Conservation (phyloP, 768 basidiomycete species). For the Lyophyllum atratum region DNA sequence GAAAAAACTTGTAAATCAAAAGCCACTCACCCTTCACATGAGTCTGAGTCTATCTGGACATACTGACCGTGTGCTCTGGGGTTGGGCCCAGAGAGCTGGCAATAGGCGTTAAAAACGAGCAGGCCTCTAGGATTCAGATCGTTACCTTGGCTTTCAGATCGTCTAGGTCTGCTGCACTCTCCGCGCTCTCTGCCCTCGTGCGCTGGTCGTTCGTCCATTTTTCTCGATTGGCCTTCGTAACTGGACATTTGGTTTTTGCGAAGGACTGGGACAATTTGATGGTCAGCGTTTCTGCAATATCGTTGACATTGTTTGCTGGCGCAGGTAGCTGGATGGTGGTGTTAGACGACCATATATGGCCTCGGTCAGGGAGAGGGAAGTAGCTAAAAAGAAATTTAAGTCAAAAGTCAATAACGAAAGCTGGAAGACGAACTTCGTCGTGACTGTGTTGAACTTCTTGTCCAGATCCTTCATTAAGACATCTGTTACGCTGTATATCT, state of each 20-base stretch:
- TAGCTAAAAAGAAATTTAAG: not conserved
- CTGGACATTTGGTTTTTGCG: not conserved
- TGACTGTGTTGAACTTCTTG: not conserved
- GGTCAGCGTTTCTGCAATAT: not conserved
- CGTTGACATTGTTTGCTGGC: not conserved
- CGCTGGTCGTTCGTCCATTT: not conserved
- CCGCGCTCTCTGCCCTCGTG: not conserved
- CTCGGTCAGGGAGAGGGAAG: not conserved
- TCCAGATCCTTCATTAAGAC: not conserved
- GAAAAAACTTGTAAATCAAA: no score
- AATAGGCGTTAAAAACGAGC: no score
- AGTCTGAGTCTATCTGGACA: not conserved
- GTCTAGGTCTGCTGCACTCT: not conserved
- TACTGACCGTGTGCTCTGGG: not conserved
- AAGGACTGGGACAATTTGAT: not conserved
- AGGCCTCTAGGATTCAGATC: not conserved
- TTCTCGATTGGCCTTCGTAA: not conserved
- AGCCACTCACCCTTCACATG: not conserved
- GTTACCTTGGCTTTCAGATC: not conserved
- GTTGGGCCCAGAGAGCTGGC: not conserved
- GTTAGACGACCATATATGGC: not conserved
- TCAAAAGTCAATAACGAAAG: no score
- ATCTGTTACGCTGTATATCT: no score
- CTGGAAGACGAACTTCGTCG: not conserved
- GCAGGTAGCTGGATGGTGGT: not conserved